phyloP scores from a whole-genome alignment of 352 stramenopile genomes.

The Thalassiosira livingstoniorum region DNA sequence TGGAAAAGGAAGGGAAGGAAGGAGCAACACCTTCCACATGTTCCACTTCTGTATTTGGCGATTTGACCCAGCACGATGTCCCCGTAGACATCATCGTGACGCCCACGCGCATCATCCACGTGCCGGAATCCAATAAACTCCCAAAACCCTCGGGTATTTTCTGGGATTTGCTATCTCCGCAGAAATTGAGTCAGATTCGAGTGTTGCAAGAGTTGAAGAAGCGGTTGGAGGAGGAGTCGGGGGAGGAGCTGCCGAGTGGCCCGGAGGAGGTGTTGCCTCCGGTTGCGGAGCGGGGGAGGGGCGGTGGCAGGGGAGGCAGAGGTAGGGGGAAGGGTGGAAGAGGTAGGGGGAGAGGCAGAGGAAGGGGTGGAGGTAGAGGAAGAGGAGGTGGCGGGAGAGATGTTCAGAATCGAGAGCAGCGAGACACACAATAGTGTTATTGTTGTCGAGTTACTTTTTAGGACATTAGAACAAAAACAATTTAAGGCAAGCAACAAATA shows the following conservation, averaged over 20 bases:
- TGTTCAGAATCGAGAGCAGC: too few relatives aligned
- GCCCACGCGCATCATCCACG: slow-evolving; percentile 70
- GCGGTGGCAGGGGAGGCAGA: slow-evolving; percentile 27
- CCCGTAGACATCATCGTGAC: slow-evolving; percentile 83
- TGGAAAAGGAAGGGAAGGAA: slow-evolving; percentile 10
- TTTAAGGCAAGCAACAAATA: too few relatives aligned
- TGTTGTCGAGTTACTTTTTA: too few relatives aligned
- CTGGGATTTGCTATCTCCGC: slow-evolving; percentile 77
- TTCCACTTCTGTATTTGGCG: slow-evolving; percentile 36
- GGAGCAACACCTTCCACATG: too few relatives aligned
- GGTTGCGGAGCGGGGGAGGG: slow-evolving; percentile 44
- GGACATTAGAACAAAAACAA: too few relatives aligned
- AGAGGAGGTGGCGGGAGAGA: neutral
- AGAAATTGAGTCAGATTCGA: slow-evolving; percentile 78
- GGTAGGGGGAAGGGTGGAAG: slow-evolving; percentile 29
- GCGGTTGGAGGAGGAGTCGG: slow-evolving; percentile 63
- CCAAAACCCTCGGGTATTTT: slow-evolving; percentile 76
- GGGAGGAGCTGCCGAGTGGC: slow-evolving; percentile 59
- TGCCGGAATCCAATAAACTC: slow-evolving; percentile 62
- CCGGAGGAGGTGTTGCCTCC: slow-evolving; percentile 76
- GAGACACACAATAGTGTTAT: too few relatives aligned
- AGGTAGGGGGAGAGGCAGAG: neutral
- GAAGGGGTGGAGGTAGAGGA: slow-evolving; percentile 12
- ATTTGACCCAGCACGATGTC: slow-evolving; percentile 77
- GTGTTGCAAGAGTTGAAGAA: slow-evolving; percentile 75